Conservation (phyloP, 805 yeast species). For the Saccharomycopsis sp. region DNA sequence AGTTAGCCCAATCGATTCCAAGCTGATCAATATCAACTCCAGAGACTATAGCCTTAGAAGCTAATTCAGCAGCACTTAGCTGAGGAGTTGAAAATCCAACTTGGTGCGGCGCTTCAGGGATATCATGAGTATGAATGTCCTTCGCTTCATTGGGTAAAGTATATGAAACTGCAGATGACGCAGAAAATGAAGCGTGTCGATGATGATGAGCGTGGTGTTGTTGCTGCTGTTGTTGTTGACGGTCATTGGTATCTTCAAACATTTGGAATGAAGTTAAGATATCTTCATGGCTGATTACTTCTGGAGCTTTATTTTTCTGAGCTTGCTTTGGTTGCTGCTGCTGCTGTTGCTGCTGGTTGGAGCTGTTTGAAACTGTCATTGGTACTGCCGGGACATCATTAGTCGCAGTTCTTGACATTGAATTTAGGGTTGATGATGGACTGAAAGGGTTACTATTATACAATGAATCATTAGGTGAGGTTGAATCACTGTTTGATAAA, state of each 20-base stretch:
- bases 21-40: constrained; percentile 34
- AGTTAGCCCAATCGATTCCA: constrained; percentile 29
- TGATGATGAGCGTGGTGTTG: constrained; percentile 20
- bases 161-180: constrained; percentile 55
- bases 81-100: constrained; percentile 84
- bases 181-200: constrained; percentile 57
- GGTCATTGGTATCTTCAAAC: background rate
- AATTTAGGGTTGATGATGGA: constrained; percentile 9
- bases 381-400: constrained; percentile 6
- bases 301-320: no score
- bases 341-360: constrained; percentile 12
- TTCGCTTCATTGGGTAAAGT: constrained; percentile 42
- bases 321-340: constrained; percentile 12
- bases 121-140: constrained; percentile 26
- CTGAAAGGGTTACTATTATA: constrained; percentile 12
- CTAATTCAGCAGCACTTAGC: constrained; percentile 41
- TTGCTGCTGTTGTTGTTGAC: constrained; percentile 4
- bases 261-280: background rate
- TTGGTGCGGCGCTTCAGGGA: constrained; percentile 50
- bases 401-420: constrained; percentile 16
- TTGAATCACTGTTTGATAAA: constrained; percentile 1
- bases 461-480: constrained; percentile 14
- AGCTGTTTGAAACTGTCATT: constrained; percentile 1
- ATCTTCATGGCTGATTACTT: no score
- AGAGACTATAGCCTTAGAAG: constrained; percentile 28